Base-by-base conservation (phyloP, 1,284 basidiomycete species). In the Xerocomus amazonicus region DNA sequence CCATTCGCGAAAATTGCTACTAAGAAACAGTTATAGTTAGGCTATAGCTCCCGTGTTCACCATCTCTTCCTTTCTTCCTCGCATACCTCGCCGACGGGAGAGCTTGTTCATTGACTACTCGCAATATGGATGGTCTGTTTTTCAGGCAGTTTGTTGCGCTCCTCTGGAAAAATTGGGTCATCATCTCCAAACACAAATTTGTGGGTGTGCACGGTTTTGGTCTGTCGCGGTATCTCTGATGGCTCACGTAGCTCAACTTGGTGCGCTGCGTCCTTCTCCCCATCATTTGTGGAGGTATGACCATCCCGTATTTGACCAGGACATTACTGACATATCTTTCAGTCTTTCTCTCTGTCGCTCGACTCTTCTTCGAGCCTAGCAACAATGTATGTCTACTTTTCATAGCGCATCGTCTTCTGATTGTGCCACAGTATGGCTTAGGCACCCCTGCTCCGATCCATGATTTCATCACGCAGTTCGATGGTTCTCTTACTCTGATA, bases 111-210 rank as follows among this genome's bases (percentile, higher is more conserved):
- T n/a, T n/a, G n/a, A n/a, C n/a, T n/a, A n/a, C n/a, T n/a, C n/a
- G n/a, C n/a, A n/a, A n/a, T n/a, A n/a, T n/a, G n/a, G n/a, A n/a
- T n/a, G n/a, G n/a, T 23, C 51, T 73, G 13, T 83, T 86, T 61
- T 77, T 77, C 71, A 73, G 79, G 23, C 87, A 90, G 68, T 78
- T 84, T 53, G 65, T 66, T 9, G 81, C 79, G 4, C 67, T 90
- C 34, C 76, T 80, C 48, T 76, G 79, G 74, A 90, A 90, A 75
- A 89, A 89, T 58, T 87, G 82, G 83, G 85, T 84, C 45, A 75
- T 85, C 14, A 66, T 84, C 28, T 77, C 75, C 17, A 83, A 80
- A 62, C 81, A 83, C 63, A 76, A 80, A 48, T 69, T 80, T 58
- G 84, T 86, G 59, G 66, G 83, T 74, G 8, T 43, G 4, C n/a